Evolutionary conservation across 2,329 filamentous ascomycete species (phyloP).

Genomic region (Trichoderma endophyticum): DNA sequence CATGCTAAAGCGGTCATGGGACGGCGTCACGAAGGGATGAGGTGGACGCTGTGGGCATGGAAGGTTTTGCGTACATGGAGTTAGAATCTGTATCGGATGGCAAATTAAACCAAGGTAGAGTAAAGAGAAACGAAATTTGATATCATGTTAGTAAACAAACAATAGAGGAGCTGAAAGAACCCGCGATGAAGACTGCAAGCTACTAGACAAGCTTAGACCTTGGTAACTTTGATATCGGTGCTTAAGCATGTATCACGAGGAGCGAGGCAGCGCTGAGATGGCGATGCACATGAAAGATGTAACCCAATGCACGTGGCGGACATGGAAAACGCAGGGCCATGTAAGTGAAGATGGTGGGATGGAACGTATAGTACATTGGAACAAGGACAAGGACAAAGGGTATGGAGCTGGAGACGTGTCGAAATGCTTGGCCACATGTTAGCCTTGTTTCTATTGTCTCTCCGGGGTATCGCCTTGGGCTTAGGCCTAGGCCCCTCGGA

Average conservation of each 20-base stretch:
- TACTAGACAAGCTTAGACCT: neutral
- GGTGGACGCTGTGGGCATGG: slow-evolving; percentile 1
- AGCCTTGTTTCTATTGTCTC: neutral
- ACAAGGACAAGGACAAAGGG: neutral
- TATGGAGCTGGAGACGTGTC: neutral
- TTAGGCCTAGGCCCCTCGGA: neutral
- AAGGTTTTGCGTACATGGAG: slow-evolving; percentile 13
- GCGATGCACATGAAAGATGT: slow-evolving; percentile 5
- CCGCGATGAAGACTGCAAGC: neutral
- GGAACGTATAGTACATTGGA: neutral
- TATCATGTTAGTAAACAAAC: neutral
- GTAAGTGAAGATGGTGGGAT: slow-evolving; percentile 4
- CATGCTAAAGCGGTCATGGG: neutral
- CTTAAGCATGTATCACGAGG: neutral
- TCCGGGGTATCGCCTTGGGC: neutral
- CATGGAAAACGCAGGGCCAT: neutral
- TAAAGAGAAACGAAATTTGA: slow-evolving; percentile 4
- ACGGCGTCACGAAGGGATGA: slow-evolving; percentile 15
- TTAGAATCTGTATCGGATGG: slow-evolving; percentile 16
- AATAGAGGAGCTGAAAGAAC: neutral
- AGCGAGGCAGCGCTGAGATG: neutral
- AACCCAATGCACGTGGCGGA: slow-evolving; percentile 11
- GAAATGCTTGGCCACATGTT: neutral
- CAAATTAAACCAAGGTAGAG: slow-evolving; percentile 6
- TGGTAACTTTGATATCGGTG: neutral